Evolutionary conservation across 441 rosid species (phyloP).

Genomic region (Omphalea diandra): DNA sequence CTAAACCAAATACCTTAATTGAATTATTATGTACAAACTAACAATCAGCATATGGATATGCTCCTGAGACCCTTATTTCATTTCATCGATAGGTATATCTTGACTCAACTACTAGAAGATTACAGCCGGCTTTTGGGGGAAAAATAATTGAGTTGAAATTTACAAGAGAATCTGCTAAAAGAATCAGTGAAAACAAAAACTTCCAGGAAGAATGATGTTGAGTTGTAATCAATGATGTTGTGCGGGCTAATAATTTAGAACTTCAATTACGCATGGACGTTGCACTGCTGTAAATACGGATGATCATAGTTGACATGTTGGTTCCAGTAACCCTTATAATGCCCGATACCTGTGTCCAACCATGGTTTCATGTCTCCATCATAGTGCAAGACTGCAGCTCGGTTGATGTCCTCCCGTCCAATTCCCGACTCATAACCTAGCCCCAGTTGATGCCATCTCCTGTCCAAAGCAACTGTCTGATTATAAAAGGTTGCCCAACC

Average conservation of each 20-base stretch:
- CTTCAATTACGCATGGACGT: constrained; percentile 56
- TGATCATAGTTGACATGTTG: constrained; percentile 52
- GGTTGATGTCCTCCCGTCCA: constrained; percentile 39
- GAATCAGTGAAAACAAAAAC: constrained; percentile 30
- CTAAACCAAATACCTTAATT: constrained; percentile 18
- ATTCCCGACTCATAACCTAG: constrained; percentile 65
- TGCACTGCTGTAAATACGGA: constrained; percentile 73
- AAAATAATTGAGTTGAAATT: constrained; percentile 27
- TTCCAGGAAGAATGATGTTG: constrained; percentile 18
- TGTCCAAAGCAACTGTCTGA: constrained; percentile 51
- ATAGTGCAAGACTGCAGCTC: constrained; percentile 76
- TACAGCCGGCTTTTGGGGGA: constrained; percentile 16
- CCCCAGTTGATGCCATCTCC: constrained; percentile 74
- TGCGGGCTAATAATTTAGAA: constrained; percentile 13
- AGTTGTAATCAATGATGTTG: constrained; percentile 10
- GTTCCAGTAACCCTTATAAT: constrained; percentile 75
- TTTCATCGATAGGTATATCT: constrained; percentile 21
- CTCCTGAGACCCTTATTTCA: constrained; percentile 21
- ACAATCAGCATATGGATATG: constrained; percentile 13
- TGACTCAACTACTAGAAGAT: constrained; percentile 30
- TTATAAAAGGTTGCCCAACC: constrained; percentile 77
- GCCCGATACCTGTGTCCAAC: constrained; percentile 63
- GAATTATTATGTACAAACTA: constrained; percentile 36
- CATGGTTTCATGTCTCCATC: constrained; percentile 90
- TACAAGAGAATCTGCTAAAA: constrained; percentile 29